phyloP scores from a whole-genome alignment of 192 early-diverging fungal species.

The Rhizoclosmatium globosum region DNA sequence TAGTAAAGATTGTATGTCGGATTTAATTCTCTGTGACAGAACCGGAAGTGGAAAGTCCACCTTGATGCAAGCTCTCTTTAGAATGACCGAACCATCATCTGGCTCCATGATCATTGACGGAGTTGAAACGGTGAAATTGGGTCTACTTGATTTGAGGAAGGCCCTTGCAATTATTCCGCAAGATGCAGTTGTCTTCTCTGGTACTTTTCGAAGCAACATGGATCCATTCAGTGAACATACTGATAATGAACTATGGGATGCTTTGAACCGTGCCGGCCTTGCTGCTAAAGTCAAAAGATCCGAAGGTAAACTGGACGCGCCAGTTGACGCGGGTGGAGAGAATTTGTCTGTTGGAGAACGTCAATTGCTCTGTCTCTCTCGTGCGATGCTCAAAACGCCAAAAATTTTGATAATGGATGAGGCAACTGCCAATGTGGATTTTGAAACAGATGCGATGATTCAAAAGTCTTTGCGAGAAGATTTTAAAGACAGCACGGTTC shows the following conservation, averaged over 20 bases:
- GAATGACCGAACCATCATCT: conserved; percentile 69
- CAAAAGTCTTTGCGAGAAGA: conserved; percentile 74
- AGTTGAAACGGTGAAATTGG: conserved; percentile 68
- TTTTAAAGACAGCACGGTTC: conserved; percentile 66
- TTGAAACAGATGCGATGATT: conserved; percentile 80
- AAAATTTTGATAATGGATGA: conserved; percentile 63
- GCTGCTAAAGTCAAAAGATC: conserved; percentile 59
- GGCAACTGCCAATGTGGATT: conserved; percentile 61
- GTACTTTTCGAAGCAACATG: conserved; percentile 67
- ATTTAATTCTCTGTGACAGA: conserved; percentile 39
- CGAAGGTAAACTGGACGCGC: conserved; percentile 67
- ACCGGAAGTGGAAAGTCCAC: conserved; percentile 77
- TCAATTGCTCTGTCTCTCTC: conserved; percentile 63
- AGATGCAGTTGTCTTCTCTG: conserved; percentile 77
- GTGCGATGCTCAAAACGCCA: conserved; percentile 58
- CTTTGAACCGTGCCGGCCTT: conserved; percentile 70
- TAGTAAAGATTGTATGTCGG: conserved; percentile 65
- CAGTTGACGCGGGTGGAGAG: conserved; percentile 82
- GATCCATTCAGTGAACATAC: conserved; percentile 72
- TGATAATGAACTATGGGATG: conserved; percentile 75
- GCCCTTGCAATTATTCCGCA: conserved; percentile 79
- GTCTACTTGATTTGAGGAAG: conserved; percentile 69
- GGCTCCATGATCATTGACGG: conserved; percentile 60
- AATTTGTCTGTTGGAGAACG: conserved; percentile 87
- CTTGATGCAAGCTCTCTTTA: conserved; percentile 66